These are phyloP conservation scores for Lipomyces spencermartinsiae DNA, from an alignment of 805 yeast species.

Conservation along the genomic window DNA sequence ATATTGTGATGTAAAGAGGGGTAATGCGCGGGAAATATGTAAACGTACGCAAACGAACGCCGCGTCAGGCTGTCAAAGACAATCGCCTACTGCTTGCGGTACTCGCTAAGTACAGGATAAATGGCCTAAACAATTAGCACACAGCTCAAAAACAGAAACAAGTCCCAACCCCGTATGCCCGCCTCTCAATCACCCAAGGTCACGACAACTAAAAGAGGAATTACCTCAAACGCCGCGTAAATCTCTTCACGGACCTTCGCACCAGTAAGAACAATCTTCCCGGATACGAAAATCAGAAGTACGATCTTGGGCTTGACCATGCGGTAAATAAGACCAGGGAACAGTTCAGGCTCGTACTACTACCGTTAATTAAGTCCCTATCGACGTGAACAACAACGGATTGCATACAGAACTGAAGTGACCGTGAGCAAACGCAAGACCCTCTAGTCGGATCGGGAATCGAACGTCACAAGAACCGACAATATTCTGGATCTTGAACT, in stretches of 20 bases:
- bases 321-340: constrained; percentile 97
- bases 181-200: constrained; percentile 1
- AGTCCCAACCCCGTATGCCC: neutral
- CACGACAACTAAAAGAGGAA: neutral
- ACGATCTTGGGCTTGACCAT: constrained; percentile 99
- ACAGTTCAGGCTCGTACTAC: constrained; percentile 90
- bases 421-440: constrained; percentile 97
- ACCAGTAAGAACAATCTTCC: constrained; percentile 97
- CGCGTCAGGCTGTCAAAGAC: too few relatives aligned
- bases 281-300: constrained; percentile 91
- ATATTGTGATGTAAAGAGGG: neutral
- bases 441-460: constrained; percentile 96
- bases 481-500: constrained; percentile 96
- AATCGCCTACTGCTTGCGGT: constrained; percentile 69
- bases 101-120: constrained; percentile 97
- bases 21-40: neutral
- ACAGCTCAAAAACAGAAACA: neutral
- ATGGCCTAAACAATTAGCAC: constrained; percentile 59
- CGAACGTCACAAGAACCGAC: constrained; percentile 99
- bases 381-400: neutral
- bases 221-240: constrained; percentile 87
- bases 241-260: constrained; percentile 99
- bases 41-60: neutral
- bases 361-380: constrained; percentile 11
- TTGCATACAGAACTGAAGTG: constrained; percentile 62